A percentile compares a stretch with the other conserved stretches of the same genome.
phyloP scores from a whole-genome alignment of 192 early-diverging fungal genomes.

The Polychytrium aggregatum region DNA sequence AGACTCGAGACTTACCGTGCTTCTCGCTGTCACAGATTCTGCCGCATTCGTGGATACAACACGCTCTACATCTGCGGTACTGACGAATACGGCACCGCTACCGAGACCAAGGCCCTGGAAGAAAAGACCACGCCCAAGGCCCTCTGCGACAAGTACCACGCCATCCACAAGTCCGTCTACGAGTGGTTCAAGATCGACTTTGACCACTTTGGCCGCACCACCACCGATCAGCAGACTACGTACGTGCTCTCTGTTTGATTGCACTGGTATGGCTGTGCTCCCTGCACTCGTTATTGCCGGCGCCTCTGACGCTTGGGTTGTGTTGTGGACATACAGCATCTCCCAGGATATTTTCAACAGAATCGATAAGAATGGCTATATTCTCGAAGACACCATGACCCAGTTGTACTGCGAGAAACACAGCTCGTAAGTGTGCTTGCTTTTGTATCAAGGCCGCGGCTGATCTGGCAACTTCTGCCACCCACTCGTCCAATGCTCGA shows the following conservation, averaged over 20 bases:
- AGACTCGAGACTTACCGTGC: slow-evolving; percentile 2
- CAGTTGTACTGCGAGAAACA: slow-evolving; percentile 89
- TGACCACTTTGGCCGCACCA: slow-evolving; percentile 92
- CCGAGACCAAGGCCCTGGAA: slow-evolving; percentile 94
- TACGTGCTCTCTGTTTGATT: slow-evolving; percentile 2
- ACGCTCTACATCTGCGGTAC: slow-evolving; percentile 58
- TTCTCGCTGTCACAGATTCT: slow-evolving; percentile 44
- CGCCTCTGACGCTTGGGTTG: neutral
- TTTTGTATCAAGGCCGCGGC: neutral
- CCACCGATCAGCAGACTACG: slow-evolving; percentile 79
- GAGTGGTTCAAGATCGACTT: slow-evolving; percentile 93
- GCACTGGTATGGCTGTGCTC: neutral
- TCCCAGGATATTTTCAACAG: slow-evolving; percentile 80
- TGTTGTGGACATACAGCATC: slow-evolving; percentile 28
- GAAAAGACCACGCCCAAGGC: slow-evolving; percentile 82
- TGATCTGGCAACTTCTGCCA: too few relatives aligned
- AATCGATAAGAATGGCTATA: slow-evolving; percentile 56
- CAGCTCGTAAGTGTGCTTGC: slow-evolving; percentile 26
- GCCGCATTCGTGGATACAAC: slow-evolving; percentile 65
- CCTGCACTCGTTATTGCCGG: neutral
- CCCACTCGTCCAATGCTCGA: too few relatives aligned
- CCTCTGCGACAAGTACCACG: slow-evolving; percentile 95
- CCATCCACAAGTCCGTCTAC: slow-evolving; percentile 76
- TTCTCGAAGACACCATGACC: slow-evolving; percentile 63
- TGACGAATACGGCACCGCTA: slow-evolving; percentile 98